Conservation (phyloP, 2,329 filamentous ascomycete species). For the Fusarium sp. region DNA sequence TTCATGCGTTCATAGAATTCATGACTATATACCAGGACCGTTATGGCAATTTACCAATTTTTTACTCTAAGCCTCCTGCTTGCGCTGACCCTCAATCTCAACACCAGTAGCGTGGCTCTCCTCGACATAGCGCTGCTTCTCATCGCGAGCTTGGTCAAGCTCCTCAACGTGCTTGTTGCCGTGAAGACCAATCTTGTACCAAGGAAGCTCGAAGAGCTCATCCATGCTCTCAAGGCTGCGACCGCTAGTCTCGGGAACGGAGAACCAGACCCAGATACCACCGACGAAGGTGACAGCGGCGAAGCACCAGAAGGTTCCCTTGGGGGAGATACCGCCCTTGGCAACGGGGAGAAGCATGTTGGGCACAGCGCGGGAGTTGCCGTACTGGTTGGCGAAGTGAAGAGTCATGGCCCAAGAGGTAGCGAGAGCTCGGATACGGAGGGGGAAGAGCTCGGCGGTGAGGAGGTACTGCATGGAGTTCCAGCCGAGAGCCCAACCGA, state of each 20-base stretch:
- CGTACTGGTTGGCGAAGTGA: constrained; percentile 83
- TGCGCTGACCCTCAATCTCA: constrained; percentile 52
- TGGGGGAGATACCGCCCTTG: constrained; percentile 63
- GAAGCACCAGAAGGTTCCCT: constrained; percentile 84
- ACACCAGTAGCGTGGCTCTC: constrained; percentile 47
- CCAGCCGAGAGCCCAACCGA: constrained; percentile 78
- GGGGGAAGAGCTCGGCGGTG: constrained; percentile 80
- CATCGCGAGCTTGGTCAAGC: constrained; percentile 56
- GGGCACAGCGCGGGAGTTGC: constrained; percentile 79
- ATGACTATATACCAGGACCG: constrained; percentile 18
- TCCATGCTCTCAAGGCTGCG: constrained; percentile 77
- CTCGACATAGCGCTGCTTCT: constrained; percentile 57
- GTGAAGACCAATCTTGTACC: constrained; percentile 76
- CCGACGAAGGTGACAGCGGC: constrained; percentile 74
- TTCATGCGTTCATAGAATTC: constrained; percentile 13
- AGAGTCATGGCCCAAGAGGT: constrained; percentile 80
- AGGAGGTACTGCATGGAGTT: constrained; percentile 83
- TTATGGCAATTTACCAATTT: neutral
- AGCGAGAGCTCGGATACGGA: constrained; percentile 76
- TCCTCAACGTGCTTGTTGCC: constrained; percentile 64
- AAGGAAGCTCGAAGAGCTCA: constrained; percentile 75
- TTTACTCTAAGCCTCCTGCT: constrained; percentile 29
- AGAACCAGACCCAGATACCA: constrained; percentile 76
- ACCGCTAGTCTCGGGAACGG: constrained; percentile 77
- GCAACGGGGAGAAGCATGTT: constrained; percentile 71